Evolutionary conservation across 176 grass and related monocot genomes (phyloP).

Genomic region (Triticum urartu): DNA sequence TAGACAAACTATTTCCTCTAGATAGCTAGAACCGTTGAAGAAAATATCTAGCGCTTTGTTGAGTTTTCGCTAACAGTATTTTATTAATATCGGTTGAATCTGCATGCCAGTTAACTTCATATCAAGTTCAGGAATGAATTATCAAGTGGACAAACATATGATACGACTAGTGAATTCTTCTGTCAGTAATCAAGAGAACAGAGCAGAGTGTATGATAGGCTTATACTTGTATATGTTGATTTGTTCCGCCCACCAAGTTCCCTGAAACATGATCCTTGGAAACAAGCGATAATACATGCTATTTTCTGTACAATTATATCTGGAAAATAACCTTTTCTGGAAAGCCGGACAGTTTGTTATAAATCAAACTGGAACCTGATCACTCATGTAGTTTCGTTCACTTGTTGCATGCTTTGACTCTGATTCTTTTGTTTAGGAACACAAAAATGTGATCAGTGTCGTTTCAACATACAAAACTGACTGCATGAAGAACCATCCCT

Average conservation of each 20-base stretch:
- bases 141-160: background rate
- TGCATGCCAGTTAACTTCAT: background rate
- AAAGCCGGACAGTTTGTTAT: background rate
- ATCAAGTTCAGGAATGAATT: slow-evolving; percentile 11
- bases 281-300: background rate
- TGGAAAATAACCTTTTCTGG: background rate
- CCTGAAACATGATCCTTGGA: background rate
- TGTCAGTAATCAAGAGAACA: background rate
- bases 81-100: background rate
- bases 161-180: background rate
- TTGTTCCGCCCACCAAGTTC: background rate
- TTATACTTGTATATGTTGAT: background rate
- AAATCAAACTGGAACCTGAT: slow-evolving; percentile 3
- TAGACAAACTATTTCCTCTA: background rate
- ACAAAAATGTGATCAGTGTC: background rate
- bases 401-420: slow-evolving; percentile 2
- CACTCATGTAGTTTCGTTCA: background rate
- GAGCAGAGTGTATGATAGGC: background rate
- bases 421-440: slow-evolving; percentile 21
- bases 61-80: background rate
- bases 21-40: background rate
- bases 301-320: background rate
- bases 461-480: background rate
- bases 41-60: background rate
- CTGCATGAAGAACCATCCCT: slow-evolving; percentile 7